These are phyloP conservation scores for Backusella parvicylindrica DNA, from an alignment of 192 early-diverging fungal genomes.

Conservation along the genomic window DNA sequence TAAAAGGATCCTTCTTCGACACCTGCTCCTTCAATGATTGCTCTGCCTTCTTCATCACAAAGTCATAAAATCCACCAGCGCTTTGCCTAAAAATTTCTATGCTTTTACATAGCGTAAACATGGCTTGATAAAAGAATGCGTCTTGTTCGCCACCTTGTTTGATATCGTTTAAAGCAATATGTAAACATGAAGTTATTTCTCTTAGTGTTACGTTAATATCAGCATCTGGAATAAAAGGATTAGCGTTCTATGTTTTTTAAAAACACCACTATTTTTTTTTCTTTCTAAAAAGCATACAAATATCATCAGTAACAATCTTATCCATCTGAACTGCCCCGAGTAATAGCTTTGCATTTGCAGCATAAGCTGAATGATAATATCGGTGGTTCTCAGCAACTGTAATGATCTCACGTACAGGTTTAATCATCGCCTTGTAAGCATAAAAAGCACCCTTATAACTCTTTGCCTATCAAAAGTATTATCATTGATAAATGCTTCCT, in stretches of 20 bases:
- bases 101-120: slow-evolving; percentile 19
- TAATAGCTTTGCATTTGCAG: slow-evolving; percentile 15
- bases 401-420: slow-evolving; percentile 9
- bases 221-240: slow-evolving; percentile 4
- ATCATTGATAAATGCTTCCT: slow-evolving; percentile 3
- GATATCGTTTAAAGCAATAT: not conserved
- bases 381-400: not conserved
- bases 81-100: slow-evolving; percentile 11
- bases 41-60: slow-evolving; percentile 9
- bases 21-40: slow-evolving; percentile 2
- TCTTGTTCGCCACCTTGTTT: not conserved
- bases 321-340: slow-evolving; percentile 19
- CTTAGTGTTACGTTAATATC: slow-evolving; percentile 18
- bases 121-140: slow-evolving; percentile 15
- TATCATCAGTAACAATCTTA: slow-evolving; percentile 13
- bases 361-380: slow-evolving; percentile 20
- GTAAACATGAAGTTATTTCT: slow-evolving; percentile 12
- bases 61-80: not conserved
- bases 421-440: slow-evolving; percentile 23
- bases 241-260: too few relatives aligned
- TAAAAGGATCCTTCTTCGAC: slow-evolving; percentile 12
- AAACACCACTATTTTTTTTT: too few relatives aligned
- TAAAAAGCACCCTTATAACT: slow-evolving; percentile 21
- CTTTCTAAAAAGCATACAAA: slow-evolving; percentile 7
- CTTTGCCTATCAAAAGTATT: slow-evolving; percentile 34